A percentile compares a stretch with the other conserved stretches of the same genome.
phyloP scores from a whole-genome alignment of 108 stramenopile genomes.

The Cyclotella choctawhatcheeana region DNA sequence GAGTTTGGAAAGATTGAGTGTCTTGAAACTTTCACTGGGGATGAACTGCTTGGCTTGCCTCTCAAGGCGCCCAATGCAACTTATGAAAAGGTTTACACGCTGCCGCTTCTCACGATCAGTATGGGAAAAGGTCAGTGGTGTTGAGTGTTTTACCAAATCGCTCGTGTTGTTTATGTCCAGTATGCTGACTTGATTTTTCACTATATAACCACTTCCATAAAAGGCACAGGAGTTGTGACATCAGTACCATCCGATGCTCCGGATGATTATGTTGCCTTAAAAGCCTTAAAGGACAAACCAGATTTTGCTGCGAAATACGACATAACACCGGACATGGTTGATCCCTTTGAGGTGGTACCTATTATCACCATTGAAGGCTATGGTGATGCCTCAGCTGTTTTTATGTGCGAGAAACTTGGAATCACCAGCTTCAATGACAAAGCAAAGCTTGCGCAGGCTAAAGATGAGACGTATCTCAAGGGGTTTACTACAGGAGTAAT shows the following conservation, averaged over 20 bases:
- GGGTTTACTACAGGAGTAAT: slow-evolving; percentile 97
- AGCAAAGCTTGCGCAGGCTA: slow-evolving; percentile 93
- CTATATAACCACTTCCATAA: too few relatives aligned
- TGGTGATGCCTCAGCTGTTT: slow-evolving; percentile 90
- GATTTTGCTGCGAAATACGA: slow-evolving; percentile 96
- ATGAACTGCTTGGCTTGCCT: slow-evolving; percentile 94
- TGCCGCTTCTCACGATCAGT: slow-evolving; percentile 96
- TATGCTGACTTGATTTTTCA: too few relatives aligned
- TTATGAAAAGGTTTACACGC: slow-evolving; percentile 95
- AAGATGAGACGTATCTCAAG: slow-evolving; percentile 96
- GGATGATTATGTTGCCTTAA: slow-evolving; percentile 96
- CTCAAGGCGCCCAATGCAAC: slow-evolving; percentile 92
- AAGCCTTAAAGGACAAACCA: slow-evolving; percentile 94
- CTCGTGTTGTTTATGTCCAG: too few relatives aligned
- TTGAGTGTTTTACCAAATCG: not conserved
- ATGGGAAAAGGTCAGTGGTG: slow-evolving; percentile 77
- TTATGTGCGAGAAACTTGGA: slow-evolving; percentile 95
- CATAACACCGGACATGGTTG: slow-evolving; percentile 94
- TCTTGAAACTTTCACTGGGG: slow-evolving; percentile 84
- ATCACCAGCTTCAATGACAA: slow-evolving; percentile 95
- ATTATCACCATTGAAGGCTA: slow-evolving; percentile 98
- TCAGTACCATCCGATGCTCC: slow-evolving; percentile 99
- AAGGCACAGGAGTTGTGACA: slow-evolving; percentile 98
- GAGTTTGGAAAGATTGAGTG: slow-evolving; percentile 86
- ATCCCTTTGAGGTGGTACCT: slow-evolving; percentile 93